Conservation (phyloP, 2,329 filamentous ascomycete species). For the Calycina herbarum region DNA sequence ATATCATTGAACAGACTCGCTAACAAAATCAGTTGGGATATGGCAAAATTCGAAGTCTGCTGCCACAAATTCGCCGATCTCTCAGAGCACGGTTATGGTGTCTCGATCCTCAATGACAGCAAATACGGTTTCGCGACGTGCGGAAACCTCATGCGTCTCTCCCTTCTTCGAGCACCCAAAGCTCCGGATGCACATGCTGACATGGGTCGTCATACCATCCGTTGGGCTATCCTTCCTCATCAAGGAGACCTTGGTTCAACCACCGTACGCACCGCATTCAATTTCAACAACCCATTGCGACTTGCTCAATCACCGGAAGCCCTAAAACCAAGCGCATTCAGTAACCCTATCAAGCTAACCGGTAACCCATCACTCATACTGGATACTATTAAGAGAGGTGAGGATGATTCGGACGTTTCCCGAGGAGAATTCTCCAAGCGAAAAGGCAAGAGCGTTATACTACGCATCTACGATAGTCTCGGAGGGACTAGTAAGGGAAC, state of each 20-base stretch:
- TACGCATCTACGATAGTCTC: conserved; percentile 85
- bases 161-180: conserved; percentile 82
- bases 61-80: conserved; percentile 93
- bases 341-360: conserved; percentile 63
- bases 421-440: conserved; percentile 62
- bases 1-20: conserved; percentile 14
- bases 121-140: conserved; percentile 95
- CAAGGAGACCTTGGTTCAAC: conserved; percentile 66
- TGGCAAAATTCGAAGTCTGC: conserved; percentile 97
- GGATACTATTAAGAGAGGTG: conserved; percentile 91
- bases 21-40: conserved; percentile 68
- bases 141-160: conserved; percentile 87
- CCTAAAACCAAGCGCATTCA: conserved; percentile 44
- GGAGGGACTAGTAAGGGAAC: conserved; percentile 76
- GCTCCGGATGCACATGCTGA: conserved; percentile 92
- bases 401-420: conserved; percentile 76
- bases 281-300: conserved; percentile 83
- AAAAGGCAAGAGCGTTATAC: conserved; percentile 74
- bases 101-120: conserved; percentile 90
- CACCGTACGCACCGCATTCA: conserved; percentile 80
- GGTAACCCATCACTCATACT: conserved; percentile 71
- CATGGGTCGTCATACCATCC: conserved; percentile 85
- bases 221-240: conserved; percentile 90
- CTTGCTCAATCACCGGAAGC: conserved; percentile 47
- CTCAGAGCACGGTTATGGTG: conserved; percentile 83